Evolutionary conservation across 306 rosid genomes (phyloP).

Genomic region (Lathyrus oleraceus): DNA sequence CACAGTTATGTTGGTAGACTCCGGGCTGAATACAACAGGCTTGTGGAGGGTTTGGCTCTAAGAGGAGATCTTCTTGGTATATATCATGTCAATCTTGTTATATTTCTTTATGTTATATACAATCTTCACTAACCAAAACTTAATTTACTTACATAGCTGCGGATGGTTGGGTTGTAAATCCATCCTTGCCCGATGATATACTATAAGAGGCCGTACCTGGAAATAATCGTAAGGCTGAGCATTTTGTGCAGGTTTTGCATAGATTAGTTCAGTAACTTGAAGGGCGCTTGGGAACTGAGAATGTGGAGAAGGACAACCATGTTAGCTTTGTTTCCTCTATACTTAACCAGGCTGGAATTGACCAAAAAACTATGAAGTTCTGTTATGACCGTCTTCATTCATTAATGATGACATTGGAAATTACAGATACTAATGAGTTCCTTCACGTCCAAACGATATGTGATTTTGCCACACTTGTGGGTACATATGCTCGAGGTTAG

Average conservation of each 20-base stretch:
- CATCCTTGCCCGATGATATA: conserved; percentile 92
- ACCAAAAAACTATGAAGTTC: conserved; percentile 82
- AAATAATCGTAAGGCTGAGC: conserved; percentile 87
- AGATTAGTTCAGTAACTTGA: conserved; percentile 88
- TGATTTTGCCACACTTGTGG: conserved; percentile 91
- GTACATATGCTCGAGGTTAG: conserved; percentile 90
- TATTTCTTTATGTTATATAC: conserved; percentile 3
- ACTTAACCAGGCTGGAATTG: conserved; percentile 79
- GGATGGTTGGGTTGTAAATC: conserved; percentile 87
- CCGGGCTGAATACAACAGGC: conserved; percentile 88
- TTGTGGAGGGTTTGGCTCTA: conserved; percentile 90
- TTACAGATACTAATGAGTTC: conserved; percentile 89
- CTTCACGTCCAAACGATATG: conserved; percentile 89
- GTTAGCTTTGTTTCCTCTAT: conserved; percentile 67
- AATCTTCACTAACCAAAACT: conserved; percentile 19
- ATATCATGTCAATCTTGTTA: conserved; percentile 25
- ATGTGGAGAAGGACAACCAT: conserved; percentile 83
- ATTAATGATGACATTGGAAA: conserved; percentile 87
- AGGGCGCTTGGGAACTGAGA: conserved; percentile 83
- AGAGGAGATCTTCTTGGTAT: conserved; percentile 82
- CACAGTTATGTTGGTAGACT: conserved; percentile 92
- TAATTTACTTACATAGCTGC: conserved; percentile 54
- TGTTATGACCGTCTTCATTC: conserved; percentile 96
- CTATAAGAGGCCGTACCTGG: conserved; percentile 98
- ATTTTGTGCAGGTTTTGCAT: conserved; percentile 75